A percentile compares a stretch with the other conserved stretches of the same genome.
Conservation (phyloP, 805 yeast genomes). For the Sugiyamaella lignohabitans region DNA sequence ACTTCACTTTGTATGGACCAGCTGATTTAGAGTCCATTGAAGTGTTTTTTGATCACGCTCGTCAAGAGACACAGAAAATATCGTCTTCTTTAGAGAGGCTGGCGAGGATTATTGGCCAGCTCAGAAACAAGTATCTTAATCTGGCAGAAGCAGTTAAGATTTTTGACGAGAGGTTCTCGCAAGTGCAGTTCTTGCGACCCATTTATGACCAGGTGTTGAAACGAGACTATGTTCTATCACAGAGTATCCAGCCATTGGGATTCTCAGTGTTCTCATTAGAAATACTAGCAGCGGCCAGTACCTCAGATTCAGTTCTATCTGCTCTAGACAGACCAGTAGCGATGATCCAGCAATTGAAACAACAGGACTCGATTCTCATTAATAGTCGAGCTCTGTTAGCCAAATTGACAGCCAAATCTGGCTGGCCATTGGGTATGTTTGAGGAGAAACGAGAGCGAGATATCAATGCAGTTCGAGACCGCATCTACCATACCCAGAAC, state of each 20-base stretch:
- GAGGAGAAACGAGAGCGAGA: conserved; percentile 32
- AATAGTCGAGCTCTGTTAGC: conserved; percentile 22
- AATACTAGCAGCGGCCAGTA: conserved; percentile 4
- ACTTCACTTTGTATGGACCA: conserved; percentile 16
- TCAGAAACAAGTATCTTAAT: conserved; percentile 19
- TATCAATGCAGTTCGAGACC: conserved; percentile 26
- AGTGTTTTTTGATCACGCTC: conserved; percentile 23
- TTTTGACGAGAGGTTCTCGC: conserved; percentile 10
- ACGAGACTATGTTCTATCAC: conserved; percentile 8
- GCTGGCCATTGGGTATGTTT: conserved; percentile 30
- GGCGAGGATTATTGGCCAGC: conserved; percentile 9
- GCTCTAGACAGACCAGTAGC: conserved; percentile 27
- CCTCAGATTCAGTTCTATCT: conserved; percentile 20
- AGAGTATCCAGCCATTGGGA: conserved; percentile 4
- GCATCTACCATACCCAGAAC: conserved; percentile 26
- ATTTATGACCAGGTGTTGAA: conserved; percentile 3
- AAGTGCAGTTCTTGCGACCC: conserved; percentile 11
- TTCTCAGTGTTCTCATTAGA: conserved; percentile 5
- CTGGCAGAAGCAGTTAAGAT: conserved; percentile 17
- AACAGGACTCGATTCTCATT: conserved; percentile 19
- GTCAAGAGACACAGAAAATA: conserved; percentile 16
- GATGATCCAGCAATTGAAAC: conserved; percentile 24
- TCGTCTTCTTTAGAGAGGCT: conserved; percentile 6
- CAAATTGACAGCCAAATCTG: conserved; percentile 19
- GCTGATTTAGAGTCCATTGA: conserved; percentile 21